These are phyloP conservation scores for Gentiana dahurica DNA, from an alignment of 257 asterid genomes.

Conservation along the genomic window DNA sequence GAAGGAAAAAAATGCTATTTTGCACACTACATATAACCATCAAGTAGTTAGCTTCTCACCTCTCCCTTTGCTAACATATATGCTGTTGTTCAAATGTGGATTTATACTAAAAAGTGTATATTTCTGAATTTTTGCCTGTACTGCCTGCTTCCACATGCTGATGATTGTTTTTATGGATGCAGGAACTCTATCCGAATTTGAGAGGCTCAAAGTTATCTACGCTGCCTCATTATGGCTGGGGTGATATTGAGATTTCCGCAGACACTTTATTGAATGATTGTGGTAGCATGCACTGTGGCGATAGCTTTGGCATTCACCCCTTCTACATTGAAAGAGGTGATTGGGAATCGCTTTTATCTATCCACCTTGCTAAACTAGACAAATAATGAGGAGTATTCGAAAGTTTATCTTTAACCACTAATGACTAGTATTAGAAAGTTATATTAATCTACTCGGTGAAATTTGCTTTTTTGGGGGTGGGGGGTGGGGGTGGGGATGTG, in stretches of 20 bases:
- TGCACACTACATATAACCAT: no score
- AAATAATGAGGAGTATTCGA: not conserved
- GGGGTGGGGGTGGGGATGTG: no score
- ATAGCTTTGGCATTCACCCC: conserved; percentile 76
- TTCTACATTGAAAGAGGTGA: conserved; percentile 86
- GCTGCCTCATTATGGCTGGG: conserved; percentile 64
- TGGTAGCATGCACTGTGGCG: conserved; percentile 50
- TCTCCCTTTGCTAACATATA: no score
- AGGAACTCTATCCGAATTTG: conserved; percentile 40
- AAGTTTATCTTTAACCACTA: not conserved
- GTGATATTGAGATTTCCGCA: conserved; percentile 33
- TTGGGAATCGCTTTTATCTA: not conserved
- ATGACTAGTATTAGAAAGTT: no score
- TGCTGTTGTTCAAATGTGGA: no score
- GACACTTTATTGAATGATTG: conserved; percentile 25
- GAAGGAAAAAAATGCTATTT: no score
- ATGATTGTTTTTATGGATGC: conserved; percentile 8
- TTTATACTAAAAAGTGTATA: no score
- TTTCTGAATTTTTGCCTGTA: not conserved
- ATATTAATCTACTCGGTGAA: no score
- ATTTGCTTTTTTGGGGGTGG: no score
- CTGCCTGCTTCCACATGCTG: not conserved
- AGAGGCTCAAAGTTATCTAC: conserved; percentile 33
- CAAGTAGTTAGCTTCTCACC: no score
- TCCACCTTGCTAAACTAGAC: no score